Percentiles rank a stretch among this genome's conserved stretches.
phyloP scores from a whole-genome alignment of 768 basidiomycete genomes.

The Leucosporidium yakuticum region DNA sequence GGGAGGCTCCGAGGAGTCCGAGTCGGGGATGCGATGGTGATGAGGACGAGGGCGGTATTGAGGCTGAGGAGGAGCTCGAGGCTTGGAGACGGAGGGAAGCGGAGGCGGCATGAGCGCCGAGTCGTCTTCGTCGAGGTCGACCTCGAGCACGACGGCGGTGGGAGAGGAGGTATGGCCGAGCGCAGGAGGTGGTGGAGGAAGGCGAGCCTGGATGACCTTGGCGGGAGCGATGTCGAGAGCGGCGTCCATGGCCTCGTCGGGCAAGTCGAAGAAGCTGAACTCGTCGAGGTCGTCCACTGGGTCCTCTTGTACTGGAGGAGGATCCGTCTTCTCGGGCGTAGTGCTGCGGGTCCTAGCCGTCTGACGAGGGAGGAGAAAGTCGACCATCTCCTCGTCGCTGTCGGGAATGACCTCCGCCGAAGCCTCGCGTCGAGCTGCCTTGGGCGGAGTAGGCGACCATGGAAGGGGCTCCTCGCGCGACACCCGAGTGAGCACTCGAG shows the following conservation, averaged over 20 bases:
- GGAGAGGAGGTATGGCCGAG: neutral
- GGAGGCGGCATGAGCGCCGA: conserved; percentile 25
- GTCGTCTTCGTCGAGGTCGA: conserved; percentile 9
- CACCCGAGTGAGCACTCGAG: neutral
- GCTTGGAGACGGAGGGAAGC: neutral
- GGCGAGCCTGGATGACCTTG: neutral
- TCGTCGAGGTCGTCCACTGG: conserved; percentile 13
- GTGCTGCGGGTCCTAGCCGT: too few relatives aligned
- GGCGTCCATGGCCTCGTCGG: conserved; percentile 8
- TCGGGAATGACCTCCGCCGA: neutral
- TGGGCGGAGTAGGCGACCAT: too few relatives aligned
- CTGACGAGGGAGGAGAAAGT: neutral
- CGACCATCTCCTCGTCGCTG: conserved; percentile 1
- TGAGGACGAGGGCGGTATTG: neutral
- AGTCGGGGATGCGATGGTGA: conserved; percentile 12
- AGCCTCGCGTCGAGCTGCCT: too few relatives aligned
- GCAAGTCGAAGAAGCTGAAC: conserved; percentile 16
- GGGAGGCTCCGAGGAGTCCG: neutral
- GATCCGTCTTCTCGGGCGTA: too few relatives aligned
- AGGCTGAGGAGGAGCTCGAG: neutral
- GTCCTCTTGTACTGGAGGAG: neutral
- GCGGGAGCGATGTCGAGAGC: conserved; percentile 10
- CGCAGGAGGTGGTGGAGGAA: neutral
- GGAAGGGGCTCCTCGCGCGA: too few relatives aligned
- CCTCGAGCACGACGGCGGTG: neutral